Conservation (phyloP, 2,329 filamentous ascomycete genomes). For the Curvularia spicifera region DNA sequence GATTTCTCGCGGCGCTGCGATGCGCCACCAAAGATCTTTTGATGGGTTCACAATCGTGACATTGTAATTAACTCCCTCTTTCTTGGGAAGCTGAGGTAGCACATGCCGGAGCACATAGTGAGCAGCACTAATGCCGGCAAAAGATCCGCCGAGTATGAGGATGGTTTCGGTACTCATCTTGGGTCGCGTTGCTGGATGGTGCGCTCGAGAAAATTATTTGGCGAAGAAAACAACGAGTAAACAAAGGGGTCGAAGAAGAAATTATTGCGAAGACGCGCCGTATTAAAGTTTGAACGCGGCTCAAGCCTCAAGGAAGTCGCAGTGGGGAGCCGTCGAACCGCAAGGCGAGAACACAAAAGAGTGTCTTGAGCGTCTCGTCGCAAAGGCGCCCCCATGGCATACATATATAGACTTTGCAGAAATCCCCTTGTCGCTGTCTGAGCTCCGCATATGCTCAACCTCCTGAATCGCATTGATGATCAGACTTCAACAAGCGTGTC, state of each 20-base stretch:
- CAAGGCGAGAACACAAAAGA: constrained; percentile 9
- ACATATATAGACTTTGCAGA: constrained; percentile 8
- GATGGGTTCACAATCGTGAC: constrained; percentile 64
- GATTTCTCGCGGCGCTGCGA: constrained; percentile 61
- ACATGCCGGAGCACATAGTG: constrained; percentile 48
- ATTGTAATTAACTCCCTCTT: constrained; percentile 54
- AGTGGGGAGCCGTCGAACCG: constrained; percentile 26
- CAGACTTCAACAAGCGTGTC: not conserved
- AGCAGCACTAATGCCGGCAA: constrained; percentile 45
- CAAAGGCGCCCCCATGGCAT: not conserved
- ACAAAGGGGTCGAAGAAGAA: constrained; percentile 17
- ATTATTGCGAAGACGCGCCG: constrained; percentile 14
- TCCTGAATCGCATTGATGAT: constrained; percentile 12
- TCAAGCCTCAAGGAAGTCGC: constrained; percentile 17
- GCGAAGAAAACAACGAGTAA: constrained; percentile 4
- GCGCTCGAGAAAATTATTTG: constrained; percentile 14
- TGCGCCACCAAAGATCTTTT: constrained; percentile 61
- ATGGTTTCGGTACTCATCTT: constrained; percentile 47
- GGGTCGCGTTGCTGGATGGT: constrained; percentile 5
- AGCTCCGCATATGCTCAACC: constrained; percentile 9
- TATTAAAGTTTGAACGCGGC: constrained; percentile 21
- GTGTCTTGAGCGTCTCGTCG: constrained; percentile 6
- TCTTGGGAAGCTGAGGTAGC: constrained; percentile 44
- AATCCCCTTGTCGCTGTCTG: not conserved
- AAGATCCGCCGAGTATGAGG: constrained; percentile 47